Base-by-base conservation (phyloP, 106 monocot genomes). In the Agapanthus africanus region DNA sequence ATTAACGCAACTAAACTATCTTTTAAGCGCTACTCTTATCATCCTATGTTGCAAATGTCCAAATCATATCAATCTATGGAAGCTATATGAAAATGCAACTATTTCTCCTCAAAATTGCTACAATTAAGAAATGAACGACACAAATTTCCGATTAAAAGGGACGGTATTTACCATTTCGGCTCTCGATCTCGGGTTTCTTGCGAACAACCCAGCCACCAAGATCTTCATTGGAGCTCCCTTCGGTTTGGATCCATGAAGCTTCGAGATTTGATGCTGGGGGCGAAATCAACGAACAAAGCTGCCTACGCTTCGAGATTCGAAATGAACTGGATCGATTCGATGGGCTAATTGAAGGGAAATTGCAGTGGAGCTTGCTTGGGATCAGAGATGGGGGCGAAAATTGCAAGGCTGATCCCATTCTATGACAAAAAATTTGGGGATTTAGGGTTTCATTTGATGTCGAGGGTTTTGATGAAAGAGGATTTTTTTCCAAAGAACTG, bases 201-300 rank as follows among this genome's bases (percentile, higher is more conserved):
- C 40, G 63, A 32, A 59, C 18, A 30, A 60, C 46, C 85, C 81
- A 85, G 16, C 85, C 85, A 39, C 85, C 85, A 33, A 78, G 68
- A 6, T 59, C 78, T 18, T 81, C 85, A 38, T 46, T 63, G 1
- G 63, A 46, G 69, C 35, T 27, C 57, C 39, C 77, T 11, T 72
- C 65, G 7, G 50, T 14, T 22, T 46, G 70, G 26, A 68, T 35
- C 85, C 81, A 85, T 32, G 75, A 81, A 9, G 60, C 28, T 8
- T 49, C 66, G 14, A 68, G 54, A 36, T 67, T 78, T 6, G 40
- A 67, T 42, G 40, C 41, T 15, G 76, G 36, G 25, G 67, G 50
- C 31, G 36, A 47, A 30, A 63, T 15, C 40, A 38, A 40, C 25
- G 26, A 36, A 5, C 14, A 40, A 18, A 59, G 18, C 38, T 70